Evolutionary conservation across 495 filamentous ascomycete species (phyloP).

Genomic region (Amphirosellinia nigrospora): DNA sequence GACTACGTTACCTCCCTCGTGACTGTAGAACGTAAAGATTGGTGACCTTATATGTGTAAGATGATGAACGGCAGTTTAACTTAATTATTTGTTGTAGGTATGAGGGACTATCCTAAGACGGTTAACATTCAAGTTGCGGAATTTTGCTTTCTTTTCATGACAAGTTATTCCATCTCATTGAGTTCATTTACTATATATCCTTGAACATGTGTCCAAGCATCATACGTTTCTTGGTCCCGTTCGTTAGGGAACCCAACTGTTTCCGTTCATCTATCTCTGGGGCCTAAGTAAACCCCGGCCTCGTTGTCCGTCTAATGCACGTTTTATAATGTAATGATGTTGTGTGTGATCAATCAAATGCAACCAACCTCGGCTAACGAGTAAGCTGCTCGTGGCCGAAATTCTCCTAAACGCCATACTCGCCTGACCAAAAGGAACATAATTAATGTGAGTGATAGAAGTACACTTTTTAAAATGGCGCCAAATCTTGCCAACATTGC

Average conservation of each 20-base stretch:
- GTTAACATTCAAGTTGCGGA: not conserved
- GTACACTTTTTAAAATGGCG: constrained; percentile 5
- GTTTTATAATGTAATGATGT: not conserved
- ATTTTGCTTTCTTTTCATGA: not conserved
- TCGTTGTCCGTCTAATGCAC: not conserved
- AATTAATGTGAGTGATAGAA: constrained; percentile 12
- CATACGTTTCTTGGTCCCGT: not conserved
- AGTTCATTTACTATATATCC: not conserved
- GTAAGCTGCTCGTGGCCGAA: not conserved
- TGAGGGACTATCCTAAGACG: not conserved
- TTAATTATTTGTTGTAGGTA: not conserved
- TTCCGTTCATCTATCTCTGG: not conserved
- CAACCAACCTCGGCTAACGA: not conserved
- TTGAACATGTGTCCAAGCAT: not conserved
- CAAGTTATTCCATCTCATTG: not conserved
- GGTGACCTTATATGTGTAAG: not conserved
- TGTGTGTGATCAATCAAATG: not conserved
- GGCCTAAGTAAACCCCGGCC: not conserved
- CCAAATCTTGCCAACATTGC: not conserved
- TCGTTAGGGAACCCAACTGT: not conserved
- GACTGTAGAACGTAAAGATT: not conserved
- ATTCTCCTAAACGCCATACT: constrained; percentile 10
- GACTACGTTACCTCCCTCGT: too few species aligned
- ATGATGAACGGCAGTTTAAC: too few species aligned
- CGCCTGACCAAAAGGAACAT: not conserved